Evolutionary conservation across 1,139 yeast species (phyloP).

Genomic region (Kluyveromyces sp.): DNA sequence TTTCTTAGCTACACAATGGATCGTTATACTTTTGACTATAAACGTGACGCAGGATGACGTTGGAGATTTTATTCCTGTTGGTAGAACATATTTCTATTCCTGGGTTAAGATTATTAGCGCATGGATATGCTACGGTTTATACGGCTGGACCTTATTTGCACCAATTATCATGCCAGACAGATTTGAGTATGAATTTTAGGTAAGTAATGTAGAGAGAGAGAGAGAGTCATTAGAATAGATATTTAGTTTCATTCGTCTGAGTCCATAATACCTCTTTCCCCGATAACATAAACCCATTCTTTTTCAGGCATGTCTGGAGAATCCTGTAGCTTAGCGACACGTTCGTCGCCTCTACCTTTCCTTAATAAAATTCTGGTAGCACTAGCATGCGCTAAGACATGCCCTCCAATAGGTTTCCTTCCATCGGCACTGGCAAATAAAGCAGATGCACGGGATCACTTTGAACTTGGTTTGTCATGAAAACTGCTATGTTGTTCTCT

Average conservation of each 20-base stretch:
- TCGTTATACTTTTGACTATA: slow-evolving; percentile 86
- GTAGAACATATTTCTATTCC: slow-evolving; percentile 89
- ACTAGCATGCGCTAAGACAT: slow-evolving; percentile 56
- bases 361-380: slow-evolving; percentile 51
- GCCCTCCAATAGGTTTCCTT: slow-evolving; percentile 60
- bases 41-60: slow-evolving; percentile 79
- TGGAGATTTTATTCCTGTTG: slow-evolving; percentile 93
- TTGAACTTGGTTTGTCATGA: slow-evolving; percentile 56
- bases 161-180: slow-evolving; percentile 89
- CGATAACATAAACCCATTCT: slow-evolving; percentile 47
- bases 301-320: slow-evolving; percentile 58
- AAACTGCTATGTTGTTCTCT: slow-evolving; percentile 52
- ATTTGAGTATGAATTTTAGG: slow-evolving; percentile 37
- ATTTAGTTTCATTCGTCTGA: slow-evolving; percentile 27
- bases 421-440: slow-evolving; percentile 60
- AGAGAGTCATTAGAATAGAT: too few relatives aligned
- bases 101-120: slow-evolving; percentile 92
- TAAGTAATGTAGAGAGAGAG: neutral
- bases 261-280: slow-evolving; percentile 48
- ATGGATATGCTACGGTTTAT: slow-evolving; percentile 82
- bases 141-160: slow-evolving; percentile 87
- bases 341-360: slow-evolving; percentile 58
- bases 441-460: slow-evolving; percentile 62
- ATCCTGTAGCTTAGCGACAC: slow-evolving; percentile 56
- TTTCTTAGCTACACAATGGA: slow-evolving; percentile 94